Evolutionary conservation across 768 basidiomycete genomes (phyloP).

Genomic region (Collybia nuda): DNA sequence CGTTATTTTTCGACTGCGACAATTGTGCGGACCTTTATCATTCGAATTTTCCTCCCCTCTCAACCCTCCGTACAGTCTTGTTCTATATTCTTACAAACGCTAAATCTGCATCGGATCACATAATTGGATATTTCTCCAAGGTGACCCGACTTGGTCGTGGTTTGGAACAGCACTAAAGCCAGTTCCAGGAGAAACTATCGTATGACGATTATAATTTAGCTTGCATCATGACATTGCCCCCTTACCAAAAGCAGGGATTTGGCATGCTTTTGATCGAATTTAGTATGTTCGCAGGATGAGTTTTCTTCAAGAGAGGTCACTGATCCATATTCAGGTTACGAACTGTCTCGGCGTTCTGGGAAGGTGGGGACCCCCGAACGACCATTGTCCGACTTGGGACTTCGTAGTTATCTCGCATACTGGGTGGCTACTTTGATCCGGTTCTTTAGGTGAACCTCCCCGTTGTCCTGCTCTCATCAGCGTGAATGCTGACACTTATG

Average conservation of each 20-base stretch:
- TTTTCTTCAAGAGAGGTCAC: too few species aligned
- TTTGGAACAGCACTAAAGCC: background rate
- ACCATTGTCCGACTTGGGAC: slow-evolving; percentile 90
- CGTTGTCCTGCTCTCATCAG: background rate
- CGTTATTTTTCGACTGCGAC: slow-evolving; percentile 87
- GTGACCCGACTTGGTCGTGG: slow-evolving; percentile 21
- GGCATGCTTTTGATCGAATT: slow-evolving; percentile 98
- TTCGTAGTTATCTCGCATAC: slow-evolving; percentile 86
- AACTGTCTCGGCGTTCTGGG: slow-evolving; percentile 76
- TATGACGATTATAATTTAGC: slow-evolving; percentile 98
- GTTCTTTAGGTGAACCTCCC: slow-evolving; percentile 65
- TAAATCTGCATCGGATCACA: slow-evolving; percentile 74
- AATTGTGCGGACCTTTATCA: slow-evolving; percentile 55
- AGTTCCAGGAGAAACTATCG: slow-evolving; percentile 81
- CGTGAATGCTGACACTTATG: background rate
- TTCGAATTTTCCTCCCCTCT: slow-evolving; percentile 1
- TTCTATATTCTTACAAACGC: slow-evolving; percentile 94
- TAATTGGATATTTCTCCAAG: slow-evolving; percentile 74
- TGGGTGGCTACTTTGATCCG: slow-evolving; percentile 86
- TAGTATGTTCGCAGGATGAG: too few species aligned
- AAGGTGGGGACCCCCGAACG: slow-evolving; percentile 92
- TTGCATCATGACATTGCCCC: slow-evolving; percentile 94
- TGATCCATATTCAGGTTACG: slow-evolving; percentile 66
- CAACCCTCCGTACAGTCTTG: slow-evolving; percentile 50
- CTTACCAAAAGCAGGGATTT: slow-evolving; percentile 85